Percentiles rank a stretch among this genome's conserved stretches.
Evolutionary conservation across 805 yeast genomes (phyloP).

Genomic region (Grigorovia jiainica): DNA sequence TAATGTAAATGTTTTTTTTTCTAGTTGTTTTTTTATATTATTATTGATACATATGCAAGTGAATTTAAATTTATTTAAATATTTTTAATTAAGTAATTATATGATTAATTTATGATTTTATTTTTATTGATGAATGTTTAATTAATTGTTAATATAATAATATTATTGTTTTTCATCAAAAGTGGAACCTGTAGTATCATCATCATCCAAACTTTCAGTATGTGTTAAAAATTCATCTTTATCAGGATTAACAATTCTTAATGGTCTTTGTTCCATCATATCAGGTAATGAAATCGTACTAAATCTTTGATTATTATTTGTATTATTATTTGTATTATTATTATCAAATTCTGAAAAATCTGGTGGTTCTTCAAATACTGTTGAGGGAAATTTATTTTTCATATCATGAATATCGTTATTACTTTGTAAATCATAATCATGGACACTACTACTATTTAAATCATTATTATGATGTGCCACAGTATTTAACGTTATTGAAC

Average conservation of each 20-base stretch:
- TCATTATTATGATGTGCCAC: neutral
- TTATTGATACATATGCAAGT: too few species aligned
- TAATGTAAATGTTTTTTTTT: too few species aligned
- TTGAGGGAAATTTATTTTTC: slow-evolving; percentile 5
- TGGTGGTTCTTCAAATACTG: slow-evolving; percentile 14
- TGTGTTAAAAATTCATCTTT: neutral
- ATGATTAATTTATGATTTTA: too few species aligned
- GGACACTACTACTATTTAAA: neutral
- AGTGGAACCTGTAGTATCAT: neutral
- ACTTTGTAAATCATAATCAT: neutral
- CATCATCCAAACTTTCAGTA: neutral
- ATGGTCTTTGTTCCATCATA: slow-evolving; percentile 30
- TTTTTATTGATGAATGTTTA: too few species aligned
- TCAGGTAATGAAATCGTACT: slow-evolving; percentile 50
- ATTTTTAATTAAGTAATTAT: too few species aligned
- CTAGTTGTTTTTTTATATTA: too few species aligned
- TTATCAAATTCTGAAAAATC: slow-evolving; percentile 25
- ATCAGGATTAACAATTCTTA: slow-evolving; percentile 44
- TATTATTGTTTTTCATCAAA: neutral
- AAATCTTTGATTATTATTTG: slow-evolving; percentile 35
- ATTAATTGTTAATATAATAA: too few species aligned
- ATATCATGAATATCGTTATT: neutral
- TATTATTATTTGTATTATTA: too few species aligned
- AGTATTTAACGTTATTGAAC: neutral
- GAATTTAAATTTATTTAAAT: too few species aligned